Evolutionary conservation across 2,329 filamentous ascomycete species (phyloP).

Genomic region (Ilyonectria mors-panacis): DNA sequence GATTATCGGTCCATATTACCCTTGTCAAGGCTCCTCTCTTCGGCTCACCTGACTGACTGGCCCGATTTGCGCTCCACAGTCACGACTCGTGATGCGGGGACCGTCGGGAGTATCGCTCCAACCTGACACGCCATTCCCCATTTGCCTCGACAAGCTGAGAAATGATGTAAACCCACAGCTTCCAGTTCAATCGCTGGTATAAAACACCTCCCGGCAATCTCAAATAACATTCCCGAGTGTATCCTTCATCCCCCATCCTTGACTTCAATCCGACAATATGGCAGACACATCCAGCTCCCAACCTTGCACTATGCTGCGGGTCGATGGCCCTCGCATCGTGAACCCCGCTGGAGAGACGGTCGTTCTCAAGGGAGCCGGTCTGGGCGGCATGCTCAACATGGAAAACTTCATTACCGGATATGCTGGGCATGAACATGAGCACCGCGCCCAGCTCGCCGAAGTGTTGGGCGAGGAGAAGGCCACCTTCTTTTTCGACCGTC

Average conservation of each 20-base stretch:
- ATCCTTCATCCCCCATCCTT: not conserved
- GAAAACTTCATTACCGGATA: slow-evolving; percentile 77
- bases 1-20: too few relatives aligned
- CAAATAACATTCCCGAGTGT: not conserved
- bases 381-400: slow-evolving; percentile 60
- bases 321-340: slow-evolving; percentile 57
- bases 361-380: slow-evolving; percentile 57
- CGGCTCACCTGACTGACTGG: not conserved
- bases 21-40: not conserved
- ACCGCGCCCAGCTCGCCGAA: slow-evolving; percentile 66
- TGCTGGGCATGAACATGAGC: slow-evolving; percentile 70
- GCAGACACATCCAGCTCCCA: not conserved
- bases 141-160: not conserved
- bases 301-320: slow-evolving; percentile 49
- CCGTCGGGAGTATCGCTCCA: slow-evolving; percentile 19
- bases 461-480: slow-evolving; percentile 70
- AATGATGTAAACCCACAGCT: not conserved
- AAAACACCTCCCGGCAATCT: not conserved
- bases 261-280: not conserved
- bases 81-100: not conserved
- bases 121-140: not conserved
- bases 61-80: slow-evolving; percentile 1
- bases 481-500: slow-evolving; percentile 72
- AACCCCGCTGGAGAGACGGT: slow-evolving; percentile 60
- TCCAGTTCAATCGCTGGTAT: not conserved